Conservation (phyloP, 2,329 filamentous ascomycete genomes). For the Paraconiothyrium sp. region DNA sequence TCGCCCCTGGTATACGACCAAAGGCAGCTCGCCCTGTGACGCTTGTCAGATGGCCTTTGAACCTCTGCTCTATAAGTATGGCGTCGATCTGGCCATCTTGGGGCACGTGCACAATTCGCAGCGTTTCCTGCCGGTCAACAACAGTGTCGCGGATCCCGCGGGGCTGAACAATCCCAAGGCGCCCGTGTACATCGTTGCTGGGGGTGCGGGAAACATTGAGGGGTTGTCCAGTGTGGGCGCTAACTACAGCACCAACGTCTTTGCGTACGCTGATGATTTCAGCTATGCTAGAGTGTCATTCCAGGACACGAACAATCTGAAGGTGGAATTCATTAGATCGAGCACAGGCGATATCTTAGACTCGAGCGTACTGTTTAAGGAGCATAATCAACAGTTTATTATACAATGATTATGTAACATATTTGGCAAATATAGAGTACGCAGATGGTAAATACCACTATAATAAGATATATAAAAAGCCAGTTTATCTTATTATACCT, state of each 20-base stretch:
- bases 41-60: conserved; percentile 65
- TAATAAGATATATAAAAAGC: no score
- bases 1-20: conserved; percentile 54
- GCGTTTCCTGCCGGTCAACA: conserved; percentile 56
- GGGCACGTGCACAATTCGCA: conserved; percentile 69
- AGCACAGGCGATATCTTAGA: conserved; percentile 48
- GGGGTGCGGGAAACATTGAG: conserved; percentile 67
- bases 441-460: no score
- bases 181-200: conserved; percentile 66
- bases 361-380: conserved; percentile 12
- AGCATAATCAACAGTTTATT: conserved; percentile 9
- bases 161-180: conserved; percentile 61
- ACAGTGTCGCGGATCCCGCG: conserved; percentile 49
- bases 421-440: no score
- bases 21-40: conserved; percentile 48
- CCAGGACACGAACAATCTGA: conserved; percentile 56
- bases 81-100: conserved; percentile 66
- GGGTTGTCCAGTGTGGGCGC: conserved; percentile 57
- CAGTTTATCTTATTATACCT: no score
- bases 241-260: conserved; percentile 57
- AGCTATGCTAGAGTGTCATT: conserved; percentile 62
- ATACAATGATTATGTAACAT: not conserved
- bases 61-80: conserved; percentile 63
- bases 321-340: conserved; percentile 62
- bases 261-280: conserved; percentile 63